Conservation (phyloP, 768 basidiomycete species). For the Gelatoporia subvermispora region DNA sequence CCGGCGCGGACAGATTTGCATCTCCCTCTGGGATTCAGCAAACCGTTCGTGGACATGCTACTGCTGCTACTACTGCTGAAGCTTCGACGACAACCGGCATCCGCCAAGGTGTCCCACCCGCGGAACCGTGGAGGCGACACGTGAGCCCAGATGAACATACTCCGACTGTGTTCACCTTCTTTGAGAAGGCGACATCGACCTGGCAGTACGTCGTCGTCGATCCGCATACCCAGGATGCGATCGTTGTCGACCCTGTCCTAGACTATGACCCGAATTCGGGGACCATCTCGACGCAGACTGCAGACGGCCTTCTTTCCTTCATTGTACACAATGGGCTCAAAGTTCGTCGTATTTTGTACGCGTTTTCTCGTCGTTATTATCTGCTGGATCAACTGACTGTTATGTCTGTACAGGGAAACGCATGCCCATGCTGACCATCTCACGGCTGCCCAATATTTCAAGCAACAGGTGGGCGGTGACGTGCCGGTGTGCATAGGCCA, state of each 20-base stretch:
- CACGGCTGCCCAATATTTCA: conserved; percentile 31
- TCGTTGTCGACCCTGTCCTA: conserved; percentile 32
- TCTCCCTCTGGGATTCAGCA: too few species aligned
- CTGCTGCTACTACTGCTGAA: too few species aligned
- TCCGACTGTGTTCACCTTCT: conserved; percentile 24
- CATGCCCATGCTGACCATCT: conserved; percentile 38
- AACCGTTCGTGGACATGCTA: too few species aligned
- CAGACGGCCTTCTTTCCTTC: conserved; percentile 29
- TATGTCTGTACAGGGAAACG: conserved; percentile 23
- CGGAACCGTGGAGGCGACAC: conserved; percentile 19
- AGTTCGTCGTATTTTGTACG: conserved; percentile 31
- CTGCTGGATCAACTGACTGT: not conserved
- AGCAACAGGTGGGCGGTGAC: conserved; percentile 22
- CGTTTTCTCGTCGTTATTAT: not conserved
- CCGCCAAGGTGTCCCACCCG: conserved; percentile 6
- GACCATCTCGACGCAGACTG: conserved; percentile 26
- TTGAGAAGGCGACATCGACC: conserved; percentile 24
- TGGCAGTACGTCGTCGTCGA: conserved; percentile 57
- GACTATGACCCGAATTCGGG: conserved; percentile 31
- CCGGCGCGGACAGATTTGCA: too few species aligned
- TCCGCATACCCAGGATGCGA: conserved; percentile 44
- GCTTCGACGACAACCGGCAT: too few species aligned
- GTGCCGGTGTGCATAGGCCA: conserved; percentile 32
- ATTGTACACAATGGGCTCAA: conserved; percentile 24
- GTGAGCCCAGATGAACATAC: conserved; percentile 15